Evolutionary conservation across 2,329 filamentous ascomycete species (phyloP), one percentile per base, ranked within the genome.

Genomic region (Colletotrichum destructivum): DNA sequence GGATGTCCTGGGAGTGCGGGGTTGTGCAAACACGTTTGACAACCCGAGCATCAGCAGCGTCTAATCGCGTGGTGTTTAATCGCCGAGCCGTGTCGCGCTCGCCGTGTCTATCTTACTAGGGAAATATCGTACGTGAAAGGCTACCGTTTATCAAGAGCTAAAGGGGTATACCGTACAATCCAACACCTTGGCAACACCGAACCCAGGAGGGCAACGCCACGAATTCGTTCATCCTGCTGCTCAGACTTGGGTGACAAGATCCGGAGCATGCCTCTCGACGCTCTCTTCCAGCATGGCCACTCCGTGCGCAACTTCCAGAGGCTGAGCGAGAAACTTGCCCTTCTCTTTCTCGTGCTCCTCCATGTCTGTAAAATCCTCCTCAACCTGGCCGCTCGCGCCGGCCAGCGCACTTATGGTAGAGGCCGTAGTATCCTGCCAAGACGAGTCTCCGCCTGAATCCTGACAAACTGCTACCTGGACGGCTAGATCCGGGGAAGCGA

Each of bases 271-370:
- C 42, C 83, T 79, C 72, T 85, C 84, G 18, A 89, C 84, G 54
- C 85, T 87, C 76, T 90, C 88, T 76, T 91, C 88, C 3, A 86
- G 85, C 35, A 91, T 77, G 1, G 88, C 88, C 5, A 91, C 81
- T 2, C 88, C 89, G 18, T 85, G 83, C 4, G 83, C 81, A 1
- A 89, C 85, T 40, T 86, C 83, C 2, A 88, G 77, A 51, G 83
- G 81, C 31, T 84, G 81, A 46, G 81, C 78, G 5, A 81, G 80
- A 71, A 83, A 83, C 16, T 67, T 71, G 3, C 78, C 79, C 49
- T 79, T 76, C 35, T 74, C 65, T 16, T 78, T 71, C 62, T 83
- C 81, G 15, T 77, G 74, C 46, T 77, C 71, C 74, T 81, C 80
- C 78, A 81, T 79, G 62, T 46, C 66, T 4, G 69, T 72, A 21